Evolutionary conservation across 2,329 filamentous ascomycete species (phyloP), one percentile per base, ranked within the genome.

Genomic region (Hymenoscyphus linearis): DNA sequence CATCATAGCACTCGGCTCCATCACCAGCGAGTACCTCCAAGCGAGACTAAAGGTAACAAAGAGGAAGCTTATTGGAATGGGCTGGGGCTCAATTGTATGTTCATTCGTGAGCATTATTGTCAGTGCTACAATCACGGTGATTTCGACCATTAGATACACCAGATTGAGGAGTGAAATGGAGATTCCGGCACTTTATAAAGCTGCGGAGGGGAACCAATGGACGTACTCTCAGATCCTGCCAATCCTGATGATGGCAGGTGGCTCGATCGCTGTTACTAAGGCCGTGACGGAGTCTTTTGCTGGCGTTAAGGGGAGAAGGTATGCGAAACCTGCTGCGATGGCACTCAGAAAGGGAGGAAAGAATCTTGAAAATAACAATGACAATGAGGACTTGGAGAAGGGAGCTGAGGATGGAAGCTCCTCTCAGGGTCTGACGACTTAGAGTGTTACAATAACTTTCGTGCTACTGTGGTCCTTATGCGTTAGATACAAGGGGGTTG

Each of bases 221-320:
- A 36, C 58, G 10, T 55, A 35, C 26, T 55, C 58, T 12, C 58
- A 60, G 36, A 55, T 47, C 26, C 14, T 60, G 25, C 58, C 36
- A 9, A 56, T 60, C 18, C 26, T 60, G 52, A 27, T 60, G 35
- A 27, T 60, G 13, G 58, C 27, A 25, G 55, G 58, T 55, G 22
- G 36, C 4, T 56, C 36, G 3, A 60, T 55, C 50, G 52, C 58
- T 36, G 16, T 44, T 26, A 14, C 55, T 14, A 52, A 60, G 36
- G 58, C 52, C 10, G 13, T 55, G 12, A 60, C 58, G 2, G 58
- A 50, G 18, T 22, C n/a, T 13, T 26, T 50, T 22, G 25, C 25
- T 22, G 44, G 44, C 9, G 13, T 50, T 50, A n/a, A 10, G 44
- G 44, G 44, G 10, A 50, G 18, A 22, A 13, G 44, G 18, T 50